These are phyloP conservation scores for Boletellus dicymbophilus DNA, from an alignment of 1,284 basidiomycete species.

Conservation along the genomic window DNA sequence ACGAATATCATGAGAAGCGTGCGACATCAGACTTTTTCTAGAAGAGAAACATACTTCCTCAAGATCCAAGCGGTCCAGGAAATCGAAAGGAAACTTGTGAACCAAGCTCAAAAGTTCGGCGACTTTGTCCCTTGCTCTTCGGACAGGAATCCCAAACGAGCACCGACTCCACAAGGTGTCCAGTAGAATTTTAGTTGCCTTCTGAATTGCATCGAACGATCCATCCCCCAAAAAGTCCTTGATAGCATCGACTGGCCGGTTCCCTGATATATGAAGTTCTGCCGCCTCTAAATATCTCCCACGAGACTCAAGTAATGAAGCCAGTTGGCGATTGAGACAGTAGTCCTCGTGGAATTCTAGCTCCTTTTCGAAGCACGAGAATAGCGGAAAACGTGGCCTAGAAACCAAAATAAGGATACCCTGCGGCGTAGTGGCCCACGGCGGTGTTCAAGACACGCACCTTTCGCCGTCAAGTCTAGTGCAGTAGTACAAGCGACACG, in stretches of 20 bases:
- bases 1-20: neutral
- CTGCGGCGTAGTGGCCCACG: neutral
- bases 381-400: constrained; percentile 52
- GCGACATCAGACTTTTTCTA: too few relatives aligned
- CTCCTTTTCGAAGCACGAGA: constrained; percentile 51
- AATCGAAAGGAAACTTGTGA: constrained; percentile 12
- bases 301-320: constrained; percentile 45
- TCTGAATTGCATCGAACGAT: constrained; percentile 28
- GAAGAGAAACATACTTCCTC: constrained; percentile 16
- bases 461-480: constrained; percentile 38
- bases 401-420: too few relatives aligned
- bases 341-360: constrained; percentile 60
- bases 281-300: constrained; percentile 54
- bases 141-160: constrained; percentile 21
- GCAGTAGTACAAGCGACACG: constrained; percentile 53
- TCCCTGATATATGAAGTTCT: constrained; percentile 54
- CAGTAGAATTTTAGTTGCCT: constrained; percentile 31
- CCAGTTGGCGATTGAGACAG: constrained; percentile 52
- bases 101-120: constrained; percentile 18
- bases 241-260: constrained; percentile 51
- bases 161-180: constrained; percentile 24
- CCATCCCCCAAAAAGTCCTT: constrained; percentile 42
- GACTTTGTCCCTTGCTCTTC: constrained; percentile 3
- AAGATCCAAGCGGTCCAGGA: constrained; percentile 13
- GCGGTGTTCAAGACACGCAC: neutral